Percentiles rank a stretch among this genome's conserved stretches.
These are phyloP conservation scores for Aspergillus costaricaensis DNA, from an alignment of 2,329 filamentous ascomycete genomes.

Conservation along the genomic window DNA sequence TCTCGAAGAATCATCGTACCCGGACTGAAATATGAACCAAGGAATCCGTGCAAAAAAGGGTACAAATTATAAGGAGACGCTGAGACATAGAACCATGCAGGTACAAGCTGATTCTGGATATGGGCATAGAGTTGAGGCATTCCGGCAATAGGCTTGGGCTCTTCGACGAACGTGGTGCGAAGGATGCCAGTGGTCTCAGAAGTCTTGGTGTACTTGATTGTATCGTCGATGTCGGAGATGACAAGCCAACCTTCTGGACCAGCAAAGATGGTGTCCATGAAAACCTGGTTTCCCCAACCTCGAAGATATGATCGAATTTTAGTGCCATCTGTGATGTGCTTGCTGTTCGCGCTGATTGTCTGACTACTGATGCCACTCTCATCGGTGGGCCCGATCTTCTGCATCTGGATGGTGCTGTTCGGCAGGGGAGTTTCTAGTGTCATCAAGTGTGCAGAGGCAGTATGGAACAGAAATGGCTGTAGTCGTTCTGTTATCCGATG, in stretches of 20 bases:
- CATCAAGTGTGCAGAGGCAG: conserved; percentile 70
- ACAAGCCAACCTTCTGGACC: conserved; percentile 79
- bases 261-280: conserved; percentile 73
- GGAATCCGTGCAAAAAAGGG: conserved; percentile 77
- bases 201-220: conserved; percentile 88
- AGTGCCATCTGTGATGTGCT: conserved; percentile 50
- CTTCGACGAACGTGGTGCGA: conserved; percentile 77
- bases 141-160: conserved; percentile 68
- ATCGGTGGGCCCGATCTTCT: conserved; percentile 69
- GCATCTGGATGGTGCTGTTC: conserved; percentile 37
- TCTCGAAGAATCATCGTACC: conserved; percentile 85
- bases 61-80: conserved; percentile 95
- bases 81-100: conserved; percentile 89
- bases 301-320: conserved; percentile 43
- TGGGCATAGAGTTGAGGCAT: conserved; percentile 83
- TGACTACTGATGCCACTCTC: conserved; percentile 72
- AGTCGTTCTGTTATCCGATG: conserved; percentile 61
- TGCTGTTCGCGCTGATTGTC: conserved; percentile 54
- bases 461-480: conserved; percentile 73
- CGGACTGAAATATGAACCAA: conserved; percentile 68
- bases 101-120: conserved; percentile 59
- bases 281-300: conserved; percentile 42
- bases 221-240: conserved; percentile 91
- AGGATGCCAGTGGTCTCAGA: conserved; percentile 78
- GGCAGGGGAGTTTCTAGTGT: conserved; percentile 63